Conservation (phyloP, 2,329 filamentous ascomycete genomes). For the Epichloe gansuensis region DNA sequence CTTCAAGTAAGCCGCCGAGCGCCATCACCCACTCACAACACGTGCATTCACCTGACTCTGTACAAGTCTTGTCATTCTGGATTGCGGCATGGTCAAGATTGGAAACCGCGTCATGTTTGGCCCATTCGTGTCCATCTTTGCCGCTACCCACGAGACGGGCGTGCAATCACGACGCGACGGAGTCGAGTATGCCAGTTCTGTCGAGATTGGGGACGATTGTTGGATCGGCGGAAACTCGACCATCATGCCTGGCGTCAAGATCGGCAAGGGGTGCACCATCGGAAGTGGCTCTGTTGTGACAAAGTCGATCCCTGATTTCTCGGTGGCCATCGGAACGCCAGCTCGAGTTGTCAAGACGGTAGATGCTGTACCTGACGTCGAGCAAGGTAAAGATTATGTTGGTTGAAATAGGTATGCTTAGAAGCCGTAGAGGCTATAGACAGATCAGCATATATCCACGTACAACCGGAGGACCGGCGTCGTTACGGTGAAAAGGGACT, state of each 20-base stretch:
- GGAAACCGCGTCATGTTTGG: slow-evolving; percentile 61
- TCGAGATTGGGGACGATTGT: slow-evolving; percentile 40
- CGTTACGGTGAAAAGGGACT: too few relatives aligned
- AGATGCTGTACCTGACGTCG: slow-evolving; percentile 22
- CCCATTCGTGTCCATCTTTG: slow-evolving; percentile 58
- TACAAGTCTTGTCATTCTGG: slow-evolving; percentile 48
- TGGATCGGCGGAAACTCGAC: slow-evolving; percentile 40
- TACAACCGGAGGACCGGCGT: not conserved
- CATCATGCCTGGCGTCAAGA: slow-evolving; percentile 40
- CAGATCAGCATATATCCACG: not conserved
- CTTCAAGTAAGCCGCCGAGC: slow-evolving; percentile 17
- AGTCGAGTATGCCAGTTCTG: slow-evolving; percentile 33
- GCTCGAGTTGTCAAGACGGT: slow-evolving; percentile 37
- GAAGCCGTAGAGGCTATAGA: not conserved
- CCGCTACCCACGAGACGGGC: slow-evolving; percentile 60
- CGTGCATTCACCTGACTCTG: not conserved
- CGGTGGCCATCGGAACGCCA: slow-evolving; percentile 35
- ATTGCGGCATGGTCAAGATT: slow-evolving; percentile 59
- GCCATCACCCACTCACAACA: not conserved
- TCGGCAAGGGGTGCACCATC: slow-evolving; percentile 39
- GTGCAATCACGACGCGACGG: slow-evolving; percentile 33
- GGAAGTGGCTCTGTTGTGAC: slow-evolving; percentile 39
- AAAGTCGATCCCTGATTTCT: slow-evolving; percentile 34
- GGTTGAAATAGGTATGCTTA: not conserved
- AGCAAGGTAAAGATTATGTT: not conserved